Conservation (phyloP, 2,329 filamentous ascomycete species). For the Penicillium sp. region DNA sequence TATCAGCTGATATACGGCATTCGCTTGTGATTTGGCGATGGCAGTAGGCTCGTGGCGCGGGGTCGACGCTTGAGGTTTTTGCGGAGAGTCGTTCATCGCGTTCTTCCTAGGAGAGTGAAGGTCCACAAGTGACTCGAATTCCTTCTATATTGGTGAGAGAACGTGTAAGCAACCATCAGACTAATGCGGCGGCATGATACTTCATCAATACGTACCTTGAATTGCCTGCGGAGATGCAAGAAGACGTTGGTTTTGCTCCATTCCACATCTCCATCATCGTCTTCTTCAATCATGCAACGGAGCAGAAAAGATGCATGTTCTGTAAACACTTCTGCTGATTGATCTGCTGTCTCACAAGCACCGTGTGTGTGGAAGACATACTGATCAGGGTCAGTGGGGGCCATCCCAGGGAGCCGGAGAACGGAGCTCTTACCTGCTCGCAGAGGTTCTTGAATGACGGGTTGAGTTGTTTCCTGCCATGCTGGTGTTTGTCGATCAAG, state of each 20-base stretch:
- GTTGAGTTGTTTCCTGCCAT: slow-evolving; percentile 39
- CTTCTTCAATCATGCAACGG: slow-evolving; percentile 51
- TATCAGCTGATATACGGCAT: slow-evolving; percentile 43
- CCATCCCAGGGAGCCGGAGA: not conserved
- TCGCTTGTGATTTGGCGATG: slow-evolving; percentile 39
- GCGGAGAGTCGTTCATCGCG: slow-evolving; percentile 21
- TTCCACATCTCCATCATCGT: slow-evolving; percentile 49
- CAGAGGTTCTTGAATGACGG: slow-evolving; percentile 44
- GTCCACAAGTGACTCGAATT: slow-evolving; percentile 37
- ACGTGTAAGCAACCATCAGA: not conserved
- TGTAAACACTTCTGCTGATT: slow-evolving; percentile 52
- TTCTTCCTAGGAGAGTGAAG: slow-evolving; percentile 25
- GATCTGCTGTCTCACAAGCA: slow-evolving; percentile 48
- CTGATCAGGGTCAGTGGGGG: slow-evolving; percentile 28
- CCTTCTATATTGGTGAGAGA: slow-evolving; percentile 29
- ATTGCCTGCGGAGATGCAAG: slow-evolving; percentile 49
- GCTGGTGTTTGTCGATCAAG: slow-evolving; percentile 60
- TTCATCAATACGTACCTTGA: slow-evolving; percentile 36
- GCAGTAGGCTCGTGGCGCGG: slow-evolving; percentile 30
- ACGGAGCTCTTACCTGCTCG: slow-evolving; percentile 40
- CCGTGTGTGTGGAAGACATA: slow-evolving; percentile 48
- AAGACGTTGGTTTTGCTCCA: slow-evolving; percentile 51
- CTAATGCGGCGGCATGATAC: not conserved
- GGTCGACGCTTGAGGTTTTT: slow-evolving; percentile 23
- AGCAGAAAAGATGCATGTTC: slow-evolving; percentile 52